Conservation (phyloP, 2,329 filamentous ascomycete genomes). For the Plenodomus lindquistii region DNA sequence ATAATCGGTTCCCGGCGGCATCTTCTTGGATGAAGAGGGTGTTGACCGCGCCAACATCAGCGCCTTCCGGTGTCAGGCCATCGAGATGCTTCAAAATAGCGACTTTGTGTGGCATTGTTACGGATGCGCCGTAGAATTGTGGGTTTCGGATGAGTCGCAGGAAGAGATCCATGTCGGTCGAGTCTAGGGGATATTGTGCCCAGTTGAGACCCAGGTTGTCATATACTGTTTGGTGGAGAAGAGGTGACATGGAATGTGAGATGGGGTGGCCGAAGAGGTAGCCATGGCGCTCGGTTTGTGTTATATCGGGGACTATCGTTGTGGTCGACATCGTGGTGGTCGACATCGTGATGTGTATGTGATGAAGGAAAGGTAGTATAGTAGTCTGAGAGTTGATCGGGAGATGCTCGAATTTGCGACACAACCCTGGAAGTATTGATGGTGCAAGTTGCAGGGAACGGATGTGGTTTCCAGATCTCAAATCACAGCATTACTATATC, state of each 20-base stretch:
- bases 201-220: conserved; percentile 56
- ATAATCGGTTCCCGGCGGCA: conserved; percentile 53
- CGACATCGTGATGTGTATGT: not conserved
- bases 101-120: conserved; percentile 86
- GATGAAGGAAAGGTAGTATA: not conserved
- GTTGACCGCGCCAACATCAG: conserved; percentile 77
- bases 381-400: no score
- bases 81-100: conserved; percentile 74
- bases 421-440: no score
- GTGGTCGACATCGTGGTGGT: conserved; percentile 17
- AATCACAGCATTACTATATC: not conserved
- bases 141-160: conserved; percentile 57
- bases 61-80: conserved; percentile 71
- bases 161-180: conserved; percentile 50
- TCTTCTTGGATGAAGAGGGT: conserved; percentile 69
- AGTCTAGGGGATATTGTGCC: conserved; percentile 55
- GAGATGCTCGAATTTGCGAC: no score
- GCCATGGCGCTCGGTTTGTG: conserved; percentile 50
- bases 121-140: conserved; percentile 68
- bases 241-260: conserved; percentile 60
- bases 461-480: not conserved
- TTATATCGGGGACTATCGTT: conserved; percentile 15
- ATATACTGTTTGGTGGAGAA: conserved; percentile 60
- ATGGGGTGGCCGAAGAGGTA: conserved; percentile 63
- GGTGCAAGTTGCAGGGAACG: not conserved